Evolutionary conservation across 2,329 filamentous ascomycete species (phyloP).

Genomic region (Calonectria multiphialidica): DNA sequence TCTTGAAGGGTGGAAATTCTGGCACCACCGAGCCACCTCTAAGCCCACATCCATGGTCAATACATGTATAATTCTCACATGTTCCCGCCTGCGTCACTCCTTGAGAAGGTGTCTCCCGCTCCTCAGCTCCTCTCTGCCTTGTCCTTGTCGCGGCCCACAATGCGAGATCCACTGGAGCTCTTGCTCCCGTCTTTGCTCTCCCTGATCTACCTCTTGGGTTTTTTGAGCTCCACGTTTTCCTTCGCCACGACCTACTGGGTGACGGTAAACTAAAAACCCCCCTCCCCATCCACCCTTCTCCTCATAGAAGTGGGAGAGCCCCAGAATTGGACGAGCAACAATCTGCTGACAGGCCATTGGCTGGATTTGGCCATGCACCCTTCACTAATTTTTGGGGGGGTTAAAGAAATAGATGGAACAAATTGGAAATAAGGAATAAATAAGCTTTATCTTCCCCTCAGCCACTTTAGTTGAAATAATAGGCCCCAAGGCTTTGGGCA

Average conservation of each 20-base stretch:
- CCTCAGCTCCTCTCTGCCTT: neutral
- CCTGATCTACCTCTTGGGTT: neutral
- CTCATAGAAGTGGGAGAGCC: neutral
- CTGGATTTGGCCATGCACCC: neutral
- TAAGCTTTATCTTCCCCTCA: neutral
- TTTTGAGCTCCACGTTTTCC: slow-evolving; percentile 6
- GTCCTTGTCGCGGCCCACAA: slow-evolving; percentile 10
- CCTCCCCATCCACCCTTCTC: neutral
- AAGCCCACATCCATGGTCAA: neutral
- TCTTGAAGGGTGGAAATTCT: neutral
- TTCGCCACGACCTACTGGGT: neutral
- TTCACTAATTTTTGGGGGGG: neutral
- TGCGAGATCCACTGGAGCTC: slow-evolving; percentile 10
- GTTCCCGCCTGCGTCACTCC: neutral
- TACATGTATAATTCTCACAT: slow-evolving; percentile 3
- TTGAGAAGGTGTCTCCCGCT: neutral
- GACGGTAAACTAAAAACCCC: neutral
- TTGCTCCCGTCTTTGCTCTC: neutral
- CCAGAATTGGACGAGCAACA: neutral
- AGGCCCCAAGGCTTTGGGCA: neutral
- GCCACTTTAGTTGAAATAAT: neutral
- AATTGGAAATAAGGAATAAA: neutral
- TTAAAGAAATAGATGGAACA: neutral
- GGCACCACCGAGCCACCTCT: slow-evolving; percentile 1
- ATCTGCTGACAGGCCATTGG: neutral